These are phyloP conservation scores for Chenopodium suecicum DNA, from an alignment of 148 eudicot genomes.

Conservation along the genomic window DNA sequence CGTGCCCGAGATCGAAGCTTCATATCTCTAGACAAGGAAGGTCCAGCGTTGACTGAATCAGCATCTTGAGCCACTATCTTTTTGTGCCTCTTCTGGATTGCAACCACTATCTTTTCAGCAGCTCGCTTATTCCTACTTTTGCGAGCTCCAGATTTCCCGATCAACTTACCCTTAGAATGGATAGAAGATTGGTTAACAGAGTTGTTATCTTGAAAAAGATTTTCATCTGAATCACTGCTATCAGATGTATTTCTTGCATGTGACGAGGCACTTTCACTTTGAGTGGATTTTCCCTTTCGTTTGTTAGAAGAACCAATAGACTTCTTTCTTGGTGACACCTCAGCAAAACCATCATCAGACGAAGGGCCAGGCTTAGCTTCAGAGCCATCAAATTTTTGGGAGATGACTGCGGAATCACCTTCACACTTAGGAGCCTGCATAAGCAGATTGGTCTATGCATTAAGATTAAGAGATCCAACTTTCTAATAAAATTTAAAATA, in stretches of 20 bases:
- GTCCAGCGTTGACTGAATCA: slow-evolving; percentile 52
- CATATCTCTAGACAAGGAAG: slow-evolving; percentile 41
- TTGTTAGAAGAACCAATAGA: slow-evolving; percentile 43
- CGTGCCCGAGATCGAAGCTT: slow-evolving; percentile 45
- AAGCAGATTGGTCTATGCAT: slow-evolving; percentile 9
- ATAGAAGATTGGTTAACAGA: slow-evolving; percentile 33
- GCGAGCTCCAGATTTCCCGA: slow-evolving; percentile 44
- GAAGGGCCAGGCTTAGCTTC: slow-evolving; percentile 48
- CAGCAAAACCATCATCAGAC: slow-evolving; percentile 44
- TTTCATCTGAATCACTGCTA: slow-evolving; percentile 79
- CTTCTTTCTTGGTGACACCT: slow-evolving; percentile 41
- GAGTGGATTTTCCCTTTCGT: slow-evolving; percentile 57
- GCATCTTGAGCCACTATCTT: slow-evolving; percentile 57
- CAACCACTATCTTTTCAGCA: slow-evolving; percentile 60
- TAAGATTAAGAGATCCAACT: background rate
- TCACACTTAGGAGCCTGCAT: slow-evolving; percentile 53
- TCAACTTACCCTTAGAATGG: slow-evolving; percentile 40
- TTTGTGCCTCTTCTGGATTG: slow-evolving; percentile 75
- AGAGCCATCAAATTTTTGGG: slow-evolving; percentile 35
- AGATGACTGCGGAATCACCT: slow-evolving; percentile 33
- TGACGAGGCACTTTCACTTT: slow-evolving; percentile 80
- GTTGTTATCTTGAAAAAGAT: slow-evolving; percentile 42
- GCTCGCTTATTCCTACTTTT: slow-evolving; percentile 65
- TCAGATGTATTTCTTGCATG: slow-evolving; percentile 61
- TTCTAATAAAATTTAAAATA: background rate